Evolutionary conservation across 768 basidiomycete genomes (phyloP).

Genomic region (Boletus rex-veris): DNA sequence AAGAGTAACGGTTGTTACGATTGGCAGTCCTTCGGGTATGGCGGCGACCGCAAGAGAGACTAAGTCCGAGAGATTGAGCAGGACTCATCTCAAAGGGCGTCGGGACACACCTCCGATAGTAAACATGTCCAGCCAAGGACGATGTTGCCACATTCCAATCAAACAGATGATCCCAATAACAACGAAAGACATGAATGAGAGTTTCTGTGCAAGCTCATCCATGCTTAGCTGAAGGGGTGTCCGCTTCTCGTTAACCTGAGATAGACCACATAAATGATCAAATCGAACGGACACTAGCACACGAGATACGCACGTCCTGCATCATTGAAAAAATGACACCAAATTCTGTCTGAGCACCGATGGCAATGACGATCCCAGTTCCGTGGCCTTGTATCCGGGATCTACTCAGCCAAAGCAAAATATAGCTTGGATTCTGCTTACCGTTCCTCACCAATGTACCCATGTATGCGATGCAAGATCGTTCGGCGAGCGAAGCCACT

Average conservation of each 20-base stretch:
- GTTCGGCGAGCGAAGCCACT: slow-evolving; percentile 68
- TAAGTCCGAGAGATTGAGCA: slow-evolving; percentile 32
- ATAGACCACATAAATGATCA: background rate
- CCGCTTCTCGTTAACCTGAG: slow-evolving; percentile 75
- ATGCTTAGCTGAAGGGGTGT: slow-evolving; percentile 91
- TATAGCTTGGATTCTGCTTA: slow-evolving; percentile 24
- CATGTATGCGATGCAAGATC: slow-evolving; percentile 91
- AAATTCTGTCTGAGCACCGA: slow-evolving; percentile 85
- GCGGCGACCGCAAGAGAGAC: slow-evolving; percentile 98
- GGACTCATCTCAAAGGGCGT: background rate
- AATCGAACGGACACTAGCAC: background rate
- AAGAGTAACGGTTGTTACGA: slow-evolving; percentile 95
- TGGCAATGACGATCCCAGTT: slow-evolving; percentile 82
- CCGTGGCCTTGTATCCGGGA: slow-evolving; percentile 58
- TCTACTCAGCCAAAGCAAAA: slow-evolving; percentile 2
- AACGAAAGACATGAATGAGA: slow-evolving; percentile 89
- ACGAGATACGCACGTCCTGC: slow-evolving; percentile 68
- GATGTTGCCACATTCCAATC: slow-evolving; percentile 79
- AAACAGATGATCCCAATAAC: slow-evolving; percentile 92
- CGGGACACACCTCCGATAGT: slow-evolving; percentile 84
- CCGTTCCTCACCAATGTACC: slow-evolving; percentile 92
- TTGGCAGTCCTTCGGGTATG: slow-evolving; percentile 94
- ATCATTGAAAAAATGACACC: slow-evolving; percentile 97
- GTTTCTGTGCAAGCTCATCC: slow-evolving; percentile 93
- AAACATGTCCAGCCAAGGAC: slow-evolving; percentile 97